These are phyloP conservation scores for Cordyceps tenuipes DNA, from an alignment of 2,329 filamentous ascomycete genomes.

Conservation along the genomic window DNA sequence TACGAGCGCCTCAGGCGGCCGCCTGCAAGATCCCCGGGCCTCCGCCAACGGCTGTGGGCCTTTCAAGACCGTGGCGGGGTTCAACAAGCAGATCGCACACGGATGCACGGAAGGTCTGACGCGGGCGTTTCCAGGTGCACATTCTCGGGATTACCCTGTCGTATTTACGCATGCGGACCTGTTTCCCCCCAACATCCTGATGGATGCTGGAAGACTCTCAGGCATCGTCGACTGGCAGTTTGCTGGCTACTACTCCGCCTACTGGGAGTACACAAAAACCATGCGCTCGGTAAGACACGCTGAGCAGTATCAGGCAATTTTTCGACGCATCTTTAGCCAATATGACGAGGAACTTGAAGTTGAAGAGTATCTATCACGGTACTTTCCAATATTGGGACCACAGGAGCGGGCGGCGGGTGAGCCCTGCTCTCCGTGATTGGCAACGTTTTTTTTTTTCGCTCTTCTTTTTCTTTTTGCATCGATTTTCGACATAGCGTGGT, in stretches of 20 bases:
- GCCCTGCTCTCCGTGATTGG: no score
- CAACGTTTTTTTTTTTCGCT: no score
- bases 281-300: conserved; percentile 2
- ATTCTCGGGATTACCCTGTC: conserved; percentile 18
- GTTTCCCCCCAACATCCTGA: conserved; percentile 25
- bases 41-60: conserved; percentile 18
- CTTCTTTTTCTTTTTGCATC: no score
- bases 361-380: not conserved
- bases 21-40: conserved; percentile 20
- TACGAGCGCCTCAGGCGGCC: conserved; percentile 23
- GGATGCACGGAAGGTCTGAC: conserved; percentile 22
- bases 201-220: conserved; percentile 20
- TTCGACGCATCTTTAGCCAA: not conserved
- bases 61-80: conserved; percentile 23
- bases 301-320: conserved; percentile 1
- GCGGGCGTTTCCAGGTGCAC: conserved; percentile 8
- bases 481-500: no score
- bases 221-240: conserved; percentile 41
- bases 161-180: conserved; percentile 28
- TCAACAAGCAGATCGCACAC: conserved; percentile 21
- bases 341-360: not conserved
- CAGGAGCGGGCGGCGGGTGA: not conserved
- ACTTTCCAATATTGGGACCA: not conserved
- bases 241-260: conserved; percentile 38
- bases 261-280: conserved; percentile 30